Evolutionary conservation across 345 rosid genomes (phyloP), one percentile per base, ranked within the genome.

Genomic region (Gossypium australe): DNA sequence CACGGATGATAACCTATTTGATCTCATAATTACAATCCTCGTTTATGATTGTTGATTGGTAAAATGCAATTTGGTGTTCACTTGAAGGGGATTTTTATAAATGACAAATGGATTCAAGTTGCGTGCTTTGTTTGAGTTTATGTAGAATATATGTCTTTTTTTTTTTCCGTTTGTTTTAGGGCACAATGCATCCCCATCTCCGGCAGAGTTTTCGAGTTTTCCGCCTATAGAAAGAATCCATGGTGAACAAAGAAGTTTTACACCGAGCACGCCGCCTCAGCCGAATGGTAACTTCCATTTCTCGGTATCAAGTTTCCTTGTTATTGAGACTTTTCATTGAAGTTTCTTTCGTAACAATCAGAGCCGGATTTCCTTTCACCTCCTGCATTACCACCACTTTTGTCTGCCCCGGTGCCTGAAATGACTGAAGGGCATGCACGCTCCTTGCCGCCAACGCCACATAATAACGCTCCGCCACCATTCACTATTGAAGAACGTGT

Each of bases 361-460:
- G 89, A 77, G 20, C 78, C 80, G 44, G 69, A 48, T 80, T 45
- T 80, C 8, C 79, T 57, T 34, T 75, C 87, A 69, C 74, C 77
- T 72, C 79, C 65, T 58, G 81, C 80, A 34, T 78, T 73, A 60
- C 84, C 89, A 34, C 89, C 89, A 43, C 44, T 81, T 51, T 57
- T 67, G 72, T 82, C 86, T 64, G 75, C 85, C 52, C 80, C 86
- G 24, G 74, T 67, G 75, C 82, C 90, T 61, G 84, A 71, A 53
- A 68, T 73, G 45, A 67, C 78, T 6, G 16, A 76, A 77, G 91
- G 86, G 76, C 71, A 67, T 49, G 81, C 58, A 49, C 93, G 83
- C 61, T 75, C 81, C 61, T 41, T 53, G 76, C 78, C 72, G 27
- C 95, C 90, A 47, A 80, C 76, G 64, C 82, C 87, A 18, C 87